Evolutionary conservation across 495 filamentous ascomycete genomes (phyloP).

Genomic region (Oleoguttula mirabilis): DNA sequence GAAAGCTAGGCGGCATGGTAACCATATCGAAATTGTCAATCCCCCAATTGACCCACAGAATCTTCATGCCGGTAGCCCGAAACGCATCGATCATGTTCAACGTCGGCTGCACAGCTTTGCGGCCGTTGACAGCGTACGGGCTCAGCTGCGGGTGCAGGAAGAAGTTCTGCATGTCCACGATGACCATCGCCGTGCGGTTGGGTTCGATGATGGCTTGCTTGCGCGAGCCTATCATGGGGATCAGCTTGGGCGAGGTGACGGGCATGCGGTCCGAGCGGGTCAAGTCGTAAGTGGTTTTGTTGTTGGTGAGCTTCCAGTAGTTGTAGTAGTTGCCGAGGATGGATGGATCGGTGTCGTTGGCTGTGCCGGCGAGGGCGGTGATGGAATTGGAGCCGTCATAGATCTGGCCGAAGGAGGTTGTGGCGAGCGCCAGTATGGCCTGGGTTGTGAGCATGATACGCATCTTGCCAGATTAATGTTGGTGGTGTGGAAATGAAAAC

Average conservation of each 20-base stretch:
- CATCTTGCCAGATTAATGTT: no score
- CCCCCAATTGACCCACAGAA: constrained; percentile 29
- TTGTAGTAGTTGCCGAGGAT: constrained; percentile 19
- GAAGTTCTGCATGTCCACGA: constrained; percentile 19
- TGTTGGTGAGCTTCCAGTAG: constrained; percentile 16
- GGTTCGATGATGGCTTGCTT: constrained; percentile 18
- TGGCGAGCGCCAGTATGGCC: not conserved
- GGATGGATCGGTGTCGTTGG: constrained; percentile 8
- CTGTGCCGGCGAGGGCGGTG: constrained; percentile 11
- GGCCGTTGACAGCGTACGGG: constrained; percentile 13
- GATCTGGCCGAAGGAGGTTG: constrained; percentile 3
- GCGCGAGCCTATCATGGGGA: constrained; percentile 20
- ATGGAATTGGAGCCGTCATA: constrained; percentile 9
- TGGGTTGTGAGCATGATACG: not conserved
- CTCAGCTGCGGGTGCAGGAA: constrained; percentile 20
- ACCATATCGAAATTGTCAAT: constrained; percentile 27
- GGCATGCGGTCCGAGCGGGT: constrained; percentile 19
- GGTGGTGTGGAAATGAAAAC: no score
- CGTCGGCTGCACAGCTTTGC: constrained; percentile 13
- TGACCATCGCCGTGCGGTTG: constrained; percentile 12
- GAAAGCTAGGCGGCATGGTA: constrained; percentile 28
- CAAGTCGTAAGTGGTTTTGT: constrained; percentile 19
- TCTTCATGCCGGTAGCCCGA: constrained; percentile 20
- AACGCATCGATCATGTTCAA: constrained; percentile 21
- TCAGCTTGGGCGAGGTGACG: constrained; percentile 19